Evolutionary conservation across 2,329 filamentous ascomycete species (phyloP).

Genomic region (Scortechinia acanthostroma): DNA sequence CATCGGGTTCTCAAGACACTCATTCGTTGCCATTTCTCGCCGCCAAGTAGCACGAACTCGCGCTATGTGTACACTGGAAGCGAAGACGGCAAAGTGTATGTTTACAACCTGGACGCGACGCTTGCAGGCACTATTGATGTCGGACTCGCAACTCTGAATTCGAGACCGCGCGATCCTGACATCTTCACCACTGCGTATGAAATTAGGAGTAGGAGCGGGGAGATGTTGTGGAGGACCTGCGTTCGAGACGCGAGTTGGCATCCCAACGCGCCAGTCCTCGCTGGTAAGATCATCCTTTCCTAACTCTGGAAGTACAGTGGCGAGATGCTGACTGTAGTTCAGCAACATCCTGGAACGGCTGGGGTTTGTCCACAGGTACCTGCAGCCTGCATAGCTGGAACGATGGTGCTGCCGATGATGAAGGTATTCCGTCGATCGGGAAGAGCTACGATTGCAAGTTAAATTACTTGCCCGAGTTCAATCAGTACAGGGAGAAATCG

Average conservation of each 20-base stretch:
- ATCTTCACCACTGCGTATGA: neutral
- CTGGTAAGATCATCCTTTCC: slow-evolving; percentile 9
- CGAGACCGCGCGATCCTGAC: slow-evolving; percentile 36
- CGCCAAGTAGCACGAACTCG: slow-evolving; percentile 59
- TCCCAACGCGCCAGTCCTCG: slow-evolving; percentile 61
- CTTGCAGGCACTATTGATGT: slow-evolving; percentile 59
- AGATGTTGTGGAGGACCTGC: slow-evolving; percentile 50
- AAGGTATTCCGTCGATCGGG: slow-evolving; percentile 42
- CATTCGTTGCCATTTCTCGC: slow-evolving; percentile 69
- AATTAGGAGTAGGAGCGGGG: neutral
- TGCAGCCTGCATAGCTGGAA: slow-evolving; percentile 65
- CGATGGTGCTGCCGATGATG: slow-evolving; percentile 46
- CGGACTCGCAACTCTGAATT: slow-evolving; percentile 46
- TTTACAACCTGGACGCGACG: slow-evolving; percentile 69
- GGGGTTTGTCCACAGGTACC: slow-evolving; percentile 55
- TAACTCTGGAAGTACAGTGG: neutral
- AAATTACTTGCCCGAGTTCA: slow-evolving; percentile 8
- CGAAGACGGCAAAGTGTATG: slow-evolving; percentile 62
- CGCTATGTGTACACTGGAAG: slow-evolving; percentile 68
- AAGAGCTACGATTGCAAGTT: slow-evolving; percentile 35
- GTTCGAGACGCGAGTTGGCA: slow-evolving; percentile 70
- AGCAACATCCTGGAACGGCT: slow-evolving; percentile 68
- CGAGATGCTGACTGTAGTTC: slow-evolving; percentile 6
- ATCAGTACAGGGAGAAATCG: neutral
- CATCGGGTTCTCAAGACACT: slow-evolving; percentile 65